Percentiles rank a stretch among this genome's conserved stretches.
phyloP scores from a whole-genome alignment of 495 filamentous ascomycete species.

The Parmelia sp. region DNA sequence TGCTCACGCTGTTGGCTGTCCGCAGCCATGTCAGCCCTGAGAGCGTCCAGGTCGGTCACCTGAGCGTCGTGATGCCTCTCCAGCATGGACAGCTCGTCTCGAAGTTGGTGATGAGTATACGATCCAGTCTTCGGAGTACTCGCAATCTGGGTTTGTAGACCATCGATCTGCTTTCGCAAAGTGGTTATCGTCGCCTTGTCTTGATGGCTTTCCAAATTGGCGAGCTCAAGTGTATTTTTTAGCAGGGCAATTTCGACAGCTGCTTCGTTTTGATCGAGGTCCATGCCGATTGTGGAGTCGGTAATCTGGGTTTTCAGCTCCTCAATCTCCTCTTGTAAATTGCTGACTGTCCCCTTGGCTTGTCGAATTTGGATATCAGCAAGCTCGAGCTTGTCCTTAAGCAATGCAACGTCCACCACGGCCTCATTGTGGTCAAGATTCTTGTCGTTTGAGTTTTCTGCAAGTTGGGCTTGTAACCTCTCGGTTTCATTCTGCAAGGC shows the following conservation, averaged over 20 bases:
- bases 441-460: constrained; percentile 2
- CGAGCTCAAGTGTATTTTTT: constrained; percentile 12
- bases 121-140: not conserved
- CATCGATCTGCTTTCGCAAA: constrained; percentile 8
- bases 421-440: constrained; percentile 16
- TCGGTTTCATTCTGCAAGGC: constrained; percentile 14
- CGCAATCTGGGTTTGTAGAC: not conserved
- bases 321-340: constrained; percentile 10
- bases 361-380: constrained; percentile 10
- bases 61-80: constrained; percentile 21
- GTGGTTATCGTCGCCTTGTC: not conserved
- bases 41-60: constrained; percentile 7
- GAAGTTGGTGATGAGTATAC: constrained; percentile 14
- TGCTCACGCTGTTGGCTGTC: constrained; percentile 18
- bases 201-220: not conserved
- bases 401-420: constrained; percentile 8
- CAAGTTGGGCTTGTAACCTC: constrained; percentile 3
- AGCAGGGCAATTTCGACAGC: constrained; percentile 6
- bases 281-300: not conserved
- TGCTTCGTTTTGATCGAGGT: constrained; percentile 10
- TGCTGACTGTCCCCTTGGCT: not conserved
- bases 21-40: constrained; percentile 10
- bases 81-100: constrained; percentile 18
- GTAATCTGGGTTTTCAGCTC: not conserved
- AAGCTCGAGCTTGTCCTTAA: constrained; percentile 20